Evolutionary conservation across 768 basidiomycete species (phyloP), one percentile per base, ranked within the genome.

Genomic region (Rhizopogon roseolus): DNA sequence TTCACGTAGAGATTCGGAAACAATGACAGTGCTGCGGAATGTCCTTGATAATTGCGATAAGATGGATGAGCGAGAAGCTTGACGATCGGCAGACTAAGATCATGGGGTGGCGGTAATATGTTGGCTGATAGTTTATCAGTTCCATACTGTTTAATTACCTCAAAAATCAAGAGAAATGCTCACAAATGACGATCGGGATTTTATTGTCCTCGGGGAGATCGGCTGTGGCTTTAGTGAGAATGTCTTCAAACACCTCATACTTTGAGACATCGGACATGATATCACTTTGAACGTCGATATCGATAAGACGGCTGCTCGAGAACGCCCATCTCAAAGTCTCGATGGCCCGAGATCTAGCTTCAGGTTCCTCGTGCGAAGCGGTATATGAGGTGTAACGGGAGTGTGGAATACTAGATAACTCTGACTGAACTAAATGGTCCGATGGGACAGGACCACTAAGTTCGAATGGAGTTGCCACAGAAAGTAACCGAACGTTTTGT

Each of bases 21-120:
- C 50, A 93, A 78, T 19, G 90, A 92, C 28, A 93, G 71, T 0
- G 86, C 76, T 1, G 88, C 88, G 9, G 79, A 76, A 56, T 85
- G 86, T 4, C 83, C 73, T 62, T 91, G 88, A 67, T 86, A 93
- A 44, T 81, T 78, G 28, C 76, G 75, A 64, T 92, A 93, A 0
- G 78, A 77, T 2, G 88, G 84, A 61, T 91, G 86, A 45, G 82
- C 87, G 77, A 92, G 85, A 65, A 92, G 73, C 67, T 86, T 84
- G 39, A 90, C 86, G 54, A 90, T 85, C 1, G 90, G 86, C 41
- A 86, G 65, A 49, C 79, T 71, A 37, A 89, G 75, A 59, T 84
- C 82, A 59, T 88, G 81, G 1, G 90, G 86, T 37, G 91, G 91
- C 41, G 90, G 91, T 9, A 93, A 76, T 40, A 90, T 69, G 65